Conservation (phyloP, 2,329 filamentous ascomycete species). For the Penicillium sp. region DNA sequence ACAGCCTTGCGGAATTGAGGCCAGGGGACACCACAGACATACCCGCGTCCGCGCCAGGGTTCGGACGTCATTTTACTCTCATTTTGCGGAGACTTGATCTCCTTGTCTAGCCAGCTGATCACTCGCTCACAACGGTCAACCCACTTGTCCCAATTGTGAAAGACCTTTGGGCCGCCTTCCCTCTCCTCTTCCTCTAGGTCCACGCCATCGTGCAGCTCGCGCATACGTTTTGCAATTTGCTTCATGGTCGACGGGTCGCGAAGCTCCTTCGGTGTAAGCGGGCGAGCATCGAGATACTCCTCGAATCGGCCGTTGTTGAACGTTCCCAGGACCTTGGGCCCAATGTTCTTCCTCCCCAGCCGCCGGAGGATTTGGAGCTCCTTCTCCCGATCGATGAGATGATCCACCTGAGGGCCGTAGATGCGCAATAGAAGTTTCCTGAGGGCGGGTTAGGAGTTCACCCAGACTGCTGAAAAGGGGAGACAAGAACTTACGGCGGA, state of each 20-base stretch:
- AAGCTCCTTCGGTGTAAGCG: constrained; percentile 77
- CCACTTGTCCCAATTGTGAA: constrained; percentile 96
- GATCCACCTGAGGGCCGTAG: constrained; percentile 93
- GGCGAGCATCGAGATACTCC: constrained; percentile 84
- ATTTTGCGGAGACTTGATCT: constrained; percentile 59
- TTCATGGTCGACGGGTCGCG: constrained; percentile 81
- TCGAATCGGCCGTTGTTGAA: constrained; percentile 96
- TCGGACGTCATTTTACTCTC: constrained; percentile 50
- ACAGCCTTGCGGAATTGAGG: constrained; percentile 74
- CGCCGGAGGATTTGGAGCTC: constrained; percentile 86
- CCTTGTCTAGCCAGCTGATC: constrained; percentile 58
- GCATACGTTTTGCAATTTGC: constrained; percentile 96
- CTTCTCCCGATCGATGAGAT: constrained; percentile 90
- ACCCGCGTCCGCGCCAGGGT: constrained; percentile 71
- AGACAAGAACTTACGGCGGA: constrained; percentile 55
- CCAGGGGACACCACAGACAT: constrained; percentile 87
- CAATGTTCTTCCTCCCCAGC: constrained; percentile 89
- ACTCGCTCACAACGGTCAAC: constrained; percentile 64
- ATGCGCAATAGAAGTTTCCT: constrained; percentile 85
- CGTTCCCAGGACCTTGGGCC: constrained; percentile 85
- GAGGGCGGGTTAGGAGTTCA: background rate
- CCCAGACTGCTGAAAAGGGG: no score
- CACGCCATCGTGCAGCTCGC: constrained; percentile 92
- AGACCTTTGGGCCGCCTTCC: constrained; percentile 79
- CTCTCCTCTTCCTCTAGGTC: constrained; percentile 81